Evolutionary conservation across 805 yeast species (phyloP).

Genomic region (Candida dajiaensis): DNA sequence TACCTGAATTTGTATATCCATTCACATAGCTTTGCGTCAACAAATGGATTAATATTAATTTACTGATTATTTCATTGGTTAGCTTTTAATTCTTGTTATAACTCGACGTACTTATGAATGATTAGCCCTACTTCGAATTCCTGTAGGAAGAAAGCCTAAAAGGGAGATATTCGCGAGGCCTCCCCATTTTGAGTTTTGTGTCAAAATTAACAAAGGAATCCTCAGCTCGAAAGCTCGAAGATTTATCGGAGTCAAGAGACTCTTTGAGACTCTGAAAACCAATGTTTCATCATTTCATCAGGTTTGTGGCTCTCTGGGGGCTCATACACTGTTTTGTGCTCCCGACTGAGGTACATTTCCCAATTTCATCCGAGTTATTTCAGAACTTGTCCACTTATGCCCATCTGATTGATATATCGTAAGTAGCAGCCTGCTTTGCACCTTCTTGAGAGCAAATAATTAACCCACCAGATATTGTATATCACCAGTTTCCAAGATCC

Average conservation of each 20-base stretch:
- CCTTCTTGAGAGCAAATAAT: not conserved
- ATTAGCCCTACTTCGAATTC: too few relatives aligned
- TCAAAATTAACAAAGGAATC: not conserved
- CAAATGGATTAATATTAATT: too few relatives aligned
- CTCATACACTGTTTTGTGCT: not conserved
- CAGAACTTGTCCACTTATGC: slow-evolving; percentile 12
- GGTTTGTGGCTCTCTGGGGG: not conserved
- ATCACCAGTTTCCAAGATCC: slow-evolving; percentile 15
- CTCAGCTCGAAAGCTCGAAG: too few relatives aligned
- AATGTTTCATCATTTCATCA: not conserved
- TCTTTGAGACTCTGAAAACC: not conserved
- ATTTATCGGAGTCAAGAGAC: not conserved
- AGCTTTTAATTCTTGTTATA: too few relatives aligned
- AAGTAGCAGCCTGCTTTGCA: slow-evolving; percentile 1
- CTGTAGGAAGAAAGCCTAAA: too few relatives aligned
- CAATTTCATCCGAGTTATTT: slow-evolving; percentile 10
- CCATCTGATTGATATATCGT: slow-evolving; percentile 22
- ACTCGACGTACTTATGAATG: too few relatives aligned
- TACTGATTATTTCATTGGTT: too few relatives aligned
- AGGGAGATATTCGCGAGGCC: too few relatives aligned
- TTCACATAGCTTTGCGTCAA: too few relatives aligned
- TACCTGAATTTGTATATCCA: too few relatives aligned
- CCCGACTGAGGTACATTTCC: not conserved
- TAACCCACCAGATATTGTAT: slow-evolving; percentile 17
- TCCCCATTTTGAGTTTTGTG: too few relatives aligned